These are phyloP conservation scores for Salinomyces thailandicus DNA, from an alignment of 2,329 filamentous ascomycete species.

Conservation along the genomic window DNA sequence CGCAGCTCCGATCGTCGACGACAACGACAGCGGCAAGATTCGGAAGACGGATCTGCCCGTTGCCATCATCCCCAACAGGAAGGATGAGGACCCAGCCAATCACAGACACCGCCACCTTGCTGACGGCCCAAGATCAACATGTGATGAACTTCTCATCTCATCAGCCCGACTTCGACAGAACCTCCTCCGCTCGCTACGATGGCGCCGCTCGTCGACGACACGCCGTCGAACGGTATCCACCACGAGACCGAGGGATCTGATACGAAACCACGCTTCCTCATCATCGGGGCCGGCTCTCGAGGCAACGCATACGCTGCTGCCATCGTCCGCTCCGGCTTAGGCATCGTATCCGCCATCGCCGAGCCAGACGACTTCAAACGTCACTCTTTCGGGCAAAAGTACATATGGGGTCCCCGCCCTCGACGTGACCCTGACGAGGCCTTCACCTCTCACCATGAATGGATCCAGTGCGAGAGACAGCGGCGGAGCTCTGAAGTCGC, in stretches of 20 bases:
- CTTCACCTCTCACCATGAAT: constrained; percentile 66
- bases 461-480: constrained; percentile 58
- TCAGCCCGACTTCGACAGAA: too few species aligned
- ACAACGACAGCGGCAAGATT: too few species aligned
- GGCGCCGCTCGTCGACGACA: background rate
- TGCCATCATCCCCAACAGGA: background rate
- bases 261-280: constrained; percentile 48
- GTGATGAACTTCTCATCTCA: too few species aligned
- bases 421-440: constrained; percentile 49
- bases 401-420: constrained; percentile 55
- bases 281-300: constrained; percentile 74
- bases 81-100: too few species aligned
- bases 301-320: constrained; percentile 64
- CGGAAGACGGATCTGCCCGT: background rate
- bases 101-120: too few species aligned
- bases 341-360: constrained; percentile 64
- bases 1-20: too few species aligned
- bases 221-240: background rate
- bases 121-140: too few species aligned
- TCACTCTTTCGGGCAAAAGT: constrained; percentile 54
- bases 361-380: constrained; percentile 75
- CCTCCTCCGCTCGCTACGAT: background rate
- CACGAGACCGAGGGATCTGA: background rate
- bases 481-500: constrained; percentile 47
- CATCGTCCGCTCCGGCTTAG: constrained; percentile 54